Base-by-base conservation (phyloP, 768 basidiomycete species). In the Pleurotus tuoliensis region DNA sequence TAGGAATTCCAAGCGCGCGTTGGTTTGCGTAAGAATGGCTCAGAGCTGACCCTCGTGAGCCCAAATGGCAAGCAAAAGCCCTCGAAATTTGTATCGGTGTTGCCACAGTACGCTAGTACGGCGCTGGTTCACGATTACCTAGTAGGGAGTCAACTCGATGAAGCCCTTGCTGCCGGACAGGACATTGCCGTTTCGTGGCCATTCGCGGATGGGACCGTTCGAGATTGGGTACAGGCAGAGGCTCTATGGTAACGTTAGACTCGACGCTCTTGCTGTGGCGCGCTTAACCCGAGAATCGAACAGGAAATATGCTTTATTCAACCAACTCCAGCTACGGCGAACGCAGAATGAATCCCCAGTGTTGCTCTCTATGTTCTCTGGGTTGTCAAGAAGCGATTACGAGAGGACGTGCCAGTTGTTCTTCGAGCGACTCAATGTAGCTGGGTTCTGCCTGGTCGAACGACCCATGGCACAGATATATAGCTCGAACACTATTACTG, bases 391-490 rank as follows among this genome's bases (percentile, higher is more conserved):
- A 52, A 73, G 75, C 38, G 78, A 82, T 7, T 82, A 88, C 68
- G 90, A 94, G 66, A 79, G 79, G 44, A 80, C 88, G 63, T 88
- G 87, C 63, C 92, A 89, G 64, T 78, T 91, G 39, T 92, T 95
- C 72, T 97, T 97, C 63, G 94, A 96, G 66, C 87, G 90, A 22
- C 91, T 95, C 81, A 94, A 94, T 66, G 87, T 89, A 24, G 87
- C 94, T 7, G 90, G 86, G 13, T 83, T 95, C 61, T 81, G 82
- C 55, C 77, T 94, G 61, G 75, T 94, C 49, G 88, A 94, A 56
- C 89, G 92, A 0, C 88, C 94, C 18, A 81, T 94, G 69, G 82
- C 90, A 7, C 90, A 94, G 62, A 73, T 95, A 44, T 95, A 91
- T 69, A 84, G 92, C 18, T 82, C 82, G 13, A 87, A 86, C 61